phyloP scores from a whole-genome alignment of 345 rosid genomes.

The Eutrema heterophyllum region DNA sequence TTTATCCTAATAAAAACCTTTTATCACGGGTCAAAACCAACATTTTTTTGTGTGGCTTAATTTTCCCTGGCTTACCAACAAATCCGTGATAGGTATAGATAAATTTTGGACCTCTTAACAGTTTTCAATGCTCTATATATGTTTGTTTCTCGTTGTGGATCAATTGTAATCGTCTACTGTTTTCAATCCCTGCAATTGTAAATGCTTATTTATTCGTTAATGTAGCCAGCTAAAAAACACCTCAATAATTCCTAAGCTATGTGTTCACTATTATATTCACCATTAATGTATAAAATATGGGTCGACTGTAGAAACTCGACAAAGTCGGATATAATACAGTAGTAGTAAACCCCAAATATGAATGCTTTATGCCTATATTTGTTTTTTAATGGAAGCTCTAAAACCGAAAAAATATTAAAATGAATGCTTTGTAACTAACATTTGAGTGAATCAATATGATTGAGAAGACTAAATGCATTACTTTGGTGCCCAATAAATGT shows the following conservation, averaged over 20 bases:
- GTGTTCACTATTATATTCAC: not conserved
- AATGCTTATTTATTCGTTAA: not conserved
- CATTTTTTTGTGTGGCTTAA: not conserved
- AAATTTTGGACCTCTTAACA: not conserved
- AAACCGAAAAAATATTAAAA: not conserved
- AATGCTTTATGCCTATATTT: not conserved
- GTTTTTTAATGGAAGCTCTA: not conserved
- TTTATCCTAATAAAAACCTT: not conserved
- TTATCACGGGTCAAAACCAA: not conserved
- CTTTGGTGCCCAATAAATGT: constrained; percentile 7
- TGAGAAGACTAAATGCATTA: not conserved
- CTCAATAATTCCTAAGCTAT: not conserved
- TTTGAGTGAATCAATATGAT: not conserved
- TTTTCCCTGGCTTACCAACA: not conserved
- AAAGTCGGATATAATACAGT: not conserved
- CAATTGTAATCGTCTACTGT: not conserved
- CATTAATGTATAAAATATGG: not conserved
- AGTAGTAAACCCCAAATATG: not conserved
- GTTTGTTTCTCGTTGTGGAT: not conserved
- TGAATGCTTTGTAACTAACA: not conserved
- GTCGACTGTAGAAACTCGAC: constrained; percentile 13
- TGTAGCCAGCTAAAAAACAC: not conserved
- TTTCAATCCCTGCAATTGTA: not conserved
- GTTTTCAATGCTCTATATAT: not conserved
- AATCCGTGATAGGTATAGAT: not conserved